Evolutionary conservation across 306 rosid genomes (phyloP).

Genomic region (Sicyos edulis): DNA sequence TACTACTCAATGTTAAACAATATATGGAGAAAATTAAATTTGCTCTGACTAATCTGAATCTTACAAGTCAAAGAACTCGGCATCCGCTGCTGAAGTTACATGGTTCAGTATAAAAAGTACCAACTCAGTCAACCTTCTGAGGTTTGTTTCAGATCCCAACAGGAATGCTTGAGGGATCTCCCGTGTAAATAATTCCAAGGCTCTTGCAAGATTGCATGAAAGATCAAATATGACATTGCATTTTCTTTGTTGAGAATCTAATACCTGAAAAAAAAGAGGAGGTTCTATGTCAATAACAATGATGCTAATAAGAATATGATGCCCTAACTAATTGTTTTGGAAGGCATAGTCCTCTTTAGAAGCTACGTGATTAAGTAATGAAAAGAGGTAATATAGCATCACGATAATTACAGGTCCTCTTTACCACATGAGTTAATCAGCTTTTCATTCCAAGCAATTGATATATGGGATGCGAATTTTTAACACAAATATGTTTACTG

Average conservation of each 20-base stretch:
- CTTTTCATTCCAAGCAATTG: background rate
- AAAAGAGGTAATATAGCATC: background rate
- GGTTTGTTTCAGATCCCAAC: constrained; percentile 78
- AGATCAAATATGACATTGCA: constrained; percentile 90
- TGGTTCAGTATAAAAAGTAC: constrained; percentile 80
- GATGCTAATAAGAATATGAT: background rate
- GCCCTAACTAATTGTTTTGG: background rate
- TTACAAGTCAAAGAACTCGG: constrained; percentile 88
- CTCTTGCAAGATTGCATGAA: constrained; percentile 89
- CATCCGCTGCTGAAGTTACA: constrained; percentile 70
- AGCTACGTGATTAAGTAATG: background rate
- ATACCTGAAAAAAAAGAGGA: constrained; percentile 47
- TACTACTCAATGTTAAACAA: background rate
- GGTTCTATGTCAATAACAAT: constrained; percentile 24
- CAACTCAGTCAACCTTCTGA: constrained; percentile 84
- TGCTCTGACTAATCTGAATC: constrained; percentile 30
- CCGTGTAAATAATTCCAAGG: constrained; percentile 75
- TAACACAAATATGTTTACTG: background rate
- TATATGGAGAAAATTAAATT: background rate
- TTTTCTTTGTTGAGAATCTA: constrained; percentile 92
- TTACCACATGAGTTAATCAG: background rate
- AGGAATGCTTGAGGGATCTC: constrained; percentile 89
- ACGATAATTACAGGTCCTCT: background rate
- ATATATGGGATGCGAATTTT: background rate
- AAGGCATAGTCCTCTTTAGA: constrained; percentile 1